Evolutionary conservation across 2,329 filamentous ascomycete genomes (phyloP), one percentile per base, ranked within the genome.

Genomic region (Penicillium paneum): DNA sequence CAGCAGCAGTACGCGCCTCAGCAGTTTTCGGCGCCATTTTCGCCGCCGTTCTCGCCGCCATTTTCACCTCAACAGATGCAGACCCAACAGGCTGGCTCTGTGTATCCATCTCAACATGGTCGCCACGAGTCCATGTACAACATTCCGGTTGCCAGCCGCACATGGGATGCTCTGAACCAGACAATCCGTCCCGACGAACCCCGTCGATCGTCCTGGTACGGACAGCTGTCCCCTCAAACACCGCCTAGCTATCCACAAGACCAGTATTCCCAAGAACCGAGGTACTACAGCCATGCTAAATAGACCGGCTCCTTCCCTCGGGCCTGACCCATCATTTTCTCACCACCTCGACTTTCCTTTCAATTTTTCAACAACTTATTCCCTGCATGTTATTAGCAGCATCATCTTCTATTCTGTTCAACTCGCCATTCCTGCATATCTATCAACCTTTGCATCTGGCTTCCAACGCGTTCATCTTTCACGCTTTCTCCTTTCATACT

Each of bases 141-240:
- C 42, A 61, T 73, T 28, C 71, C 71, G 1, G 57, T 58, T 2
- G 71, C 71, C 17, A 74, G 64, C 45, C 71, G 65, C 45, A 73
- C 71, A 7, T 72, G 68, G 71, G 71, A 73, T 58, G 66, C 67
- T 43, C 55, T 73, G 15, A 70, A 70, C 40, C 70, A 72, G 44
- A 50, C 64, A 24, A 64, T 63, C 43, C 63, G 62, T 19, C 55
- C 65, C 8, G 67, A 71, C 40, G 67, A 72, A 49, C 65, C 68
- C 8, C 68, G 72, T 15, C 68, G 68, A 21, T 63, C 64, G 21
- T 68, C 68, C 13, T 72, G 69, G 70, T 70, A 68, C 49, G 66
- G 69, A 21, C 66, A 67, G 39, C 62, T 67, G n/a, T 59, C 63
- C 32, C 54, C 63, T n/a, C 60, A 59, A 26, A 58, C 56, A 7